Evolutionary conservation across 331 rosid genomes (phyloP), one percentile per base, ranked within the genome.

Genomic region (Spiraea crenata): DNA sequence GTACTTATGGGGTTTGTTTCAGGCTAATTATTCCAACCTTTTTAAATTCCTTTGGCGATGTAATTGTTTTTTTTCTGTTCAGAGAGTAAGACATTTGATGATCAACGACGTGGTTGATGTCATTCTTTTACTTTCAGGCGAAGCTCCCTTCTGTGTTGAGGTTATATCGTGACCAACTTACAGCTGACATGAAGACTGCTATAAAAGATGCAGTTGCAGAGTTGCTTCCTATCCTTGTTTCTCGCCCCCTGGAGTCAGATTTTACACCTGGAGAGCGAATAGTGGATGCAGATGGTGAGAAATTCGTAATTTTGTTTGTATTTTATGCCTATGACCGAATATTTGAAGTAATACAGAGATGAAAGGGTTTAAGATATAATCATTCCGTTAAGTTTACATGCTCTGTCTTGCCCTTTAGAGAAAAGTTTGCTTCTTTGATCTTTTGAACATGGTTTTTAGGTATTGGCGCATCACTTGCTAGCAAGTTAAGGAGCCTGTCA

Each of bases 391-490:
- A 25, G 42, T 42, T 40, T 40, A 40, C 4, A 4, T 42, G 20
- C 9, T 25, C 38, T 44, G 3, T 60, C 42, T 14, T 49, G 11
- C 31, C 16, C 3, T 50, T 40, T 35, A 6, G 9, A 12, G 45
- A n/a, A 6, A 0, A 31, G 12, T 12, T 71, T 57, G 39, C 62
- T 45, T 41, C 48, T 11, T 58, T 54, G 60, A 41, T 72, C 17
- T 25, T 6, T 75, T 62, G 37, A 62, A 68, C 20, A 42, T 69
- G 70, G 51, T 74, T 80, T 82, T 67, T 71, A 93, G 99, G 96
- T 84, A 89, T 90, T 76, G 95, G 98, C 75, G 93, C 90, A 66
- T 95, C 99, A 37, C 99, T 95, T 73, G 99, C 98, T 51, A 95
- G 99, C 90, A 95, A 95, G 87, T 85, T 95, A 87, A 86, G 95